Base-by-base conservation (phyloP, 2,329 filamentous ascomycete species). In the Sporothrix inflata region DNA sequence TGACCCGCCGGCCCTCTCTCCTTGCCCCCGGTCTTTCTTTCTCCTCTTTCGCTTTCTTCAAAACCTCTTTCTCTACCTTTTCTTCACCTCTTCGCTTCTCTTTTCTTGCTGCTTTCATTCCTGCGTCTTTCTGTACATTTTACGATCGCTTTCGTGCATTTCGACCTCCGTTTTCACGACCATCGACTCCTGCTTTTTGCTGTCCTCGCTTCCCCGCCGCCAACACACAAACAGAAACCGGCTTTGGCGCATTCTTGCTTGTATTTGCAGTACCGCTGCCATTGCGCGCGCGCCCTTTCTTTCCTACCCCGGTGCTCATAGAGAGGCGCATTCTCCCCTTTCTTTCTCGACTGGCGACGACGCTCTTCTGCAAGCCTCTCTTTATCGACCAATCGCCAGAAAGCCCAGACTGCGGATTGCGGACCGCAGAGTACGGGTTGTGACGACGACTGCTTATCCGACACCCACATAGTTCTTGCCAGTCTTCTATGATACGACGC, bases 401-500 rank as follows among this genome's bases (percentile, higher is more conserved):
- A 65, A 14, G 3, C 11, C 21, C 40, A 45, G n/a, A 16, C n/a
- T 24, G 21, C 38, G 12, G 34, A 40, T 65, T 65, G 60, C 6
- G 38, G n/a, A 45, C 21, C 38, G 12, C 60, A 16, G 3, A 65
- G 38, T 27, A 65, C 38, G 21, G 38, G n/a, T 19, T 65, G 6
- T 45, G 9, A 45, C 57, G 11, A 45, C 19, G 27, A 11, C 42
- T 6, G 16, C 40, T 19, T 40, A 38, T 38, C 57, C 55, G 55
- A 16, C 42, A 12, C 30, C 45, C 24, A 49, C 51, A 19, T 60
- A 40, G 21, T 34, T 38, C 16, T 49, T 27, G 19, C 40, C 38
- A 19, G 9, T 77, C 73, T 74, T 76, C 75, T 76, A 77, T 68
- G 72, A 51, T n/a, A 51, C 66, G 45, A 40, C 60, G 42, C 42